Percentiles rank a stretch among this genome's conserved stretches.
phyloP scores from a whole-genome alignment of 108 stramenopile genomes.

The Phaeodactylum tricornutum region DNA sequence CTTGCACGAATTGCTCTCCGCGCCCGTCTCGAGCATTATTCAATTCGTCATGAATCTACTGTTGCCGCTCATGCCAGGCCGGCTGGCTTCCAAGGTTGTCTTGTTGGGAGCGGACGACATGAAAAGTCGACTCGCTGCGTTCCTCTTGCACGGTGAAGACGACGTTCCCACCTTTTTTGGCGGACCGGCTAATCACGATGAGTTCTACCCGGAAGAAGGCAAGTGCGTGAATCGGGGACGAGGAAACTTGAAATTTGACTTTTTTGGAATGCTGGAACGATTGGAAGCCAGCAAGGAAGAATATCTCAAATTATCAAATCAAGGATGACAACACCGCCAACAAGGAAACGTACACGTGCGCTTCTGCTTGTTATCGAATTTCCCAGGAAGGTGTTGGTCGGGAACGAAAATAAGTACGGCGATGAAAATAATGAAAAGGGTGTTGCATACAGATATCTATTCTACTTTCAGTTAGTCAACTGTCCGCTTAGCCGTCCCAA shows the following conservation, averaged over 20 bases:
- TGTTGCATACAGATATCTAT: too few species aligned
- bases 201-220: constrained; percentile 64
- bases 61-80: constrained; percentile 79
- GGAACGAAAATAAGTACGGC: too few species aligned
- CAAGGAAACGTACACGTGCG: too few species aligned
- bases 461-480: too few species aligned
- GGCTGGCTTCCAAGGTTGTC: constrained; percentile 64
- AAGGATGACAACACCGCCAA: too few species aligned
- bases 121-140: constrained; percentile 32
- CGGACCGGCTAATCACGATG: constrained; percentile 67
- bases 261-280: constrained; percentile 76
- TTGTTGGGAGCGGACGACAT: constrained; percentile 48
- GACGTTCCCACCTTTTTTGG: constrained; percentile 83
- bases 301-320: constrained; percentile 8
- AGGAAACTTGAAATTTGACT: constrained; percentile 82
- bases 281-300: constrained; percentile 42
- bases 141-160: constrained; percentile 71
- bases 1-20: constrained; percentile 59
- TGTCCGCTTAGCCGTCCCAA: too few species aligned
- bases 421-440: too few species aligned
- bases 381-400: too few species aligned
- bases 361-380: too few species aligned
- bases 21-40: constrained; percentile 70
- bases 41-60: constrained; percentile 84
- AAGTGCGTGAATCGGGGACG: constrained; percentile 63